Evolutionary conservation across 2,329 filamentous ascomycete species (phyloP), one percentile per base, ranked within the genome.

Genomic region (Hortaea sp.): DNA sequence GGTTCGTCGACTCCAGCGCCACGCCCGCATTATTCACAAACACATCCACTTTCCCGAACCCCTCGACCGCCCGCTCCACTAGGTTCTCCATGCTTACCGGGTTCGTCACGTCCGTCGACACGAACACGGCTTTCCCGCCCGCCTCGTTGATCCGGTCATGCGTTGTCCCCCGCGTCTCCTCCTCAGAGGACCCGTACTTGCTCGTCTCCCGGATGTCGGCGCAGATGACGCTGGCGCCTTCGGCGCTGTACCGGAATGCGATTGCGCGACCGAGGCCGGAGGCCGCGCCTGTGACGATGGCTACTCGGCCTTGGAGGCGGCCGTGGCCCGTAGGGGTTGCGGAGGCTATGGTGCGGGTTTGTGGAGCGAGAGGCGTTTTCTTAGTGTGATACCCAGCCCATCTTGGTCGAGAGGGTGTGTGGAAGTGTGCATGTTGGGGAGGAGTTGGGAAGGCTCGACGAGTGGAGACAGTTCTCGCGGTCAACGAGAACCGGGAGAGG

Each of bases 11-110:
- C 48, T 70, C 72, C 4, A 67, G 39, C 0, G 37, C 65, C 1
- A 78, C 68, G 0, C 77, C 77, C 0, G 76, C 65, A 38, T 68
- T 68, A 43, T 68, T 67, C 5, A 66, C 57, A 58, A 67, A 63
- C 4, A 57, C 46, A 43, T 57, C 54, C 7, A 57, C 29, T 13
- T 51, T 34, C 3, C 54, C 55, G 35, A 27, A 49, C 11, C 31
- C 31, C 20, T 44, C 40, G 10, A 60, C 54, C 7, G 58, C 53
- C 5, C 45, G 35, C 40, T 52, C 35, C 3, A 64, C 49, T 1
- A 63, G 40, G 1, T 13, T 35, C 38, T 58, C 50, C 6, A 63
- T 53, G 5, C 57, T 54, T 2, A 42, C 44, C 6, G 53, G 48
- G 9, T 53, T 45, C 29, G 52, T 49, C 2, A 64, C 57, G 62